Evolutionary conservation across 2,329 filamentous ascomycete species (phyloP).

Genomic region (Pseudogymnoascus sp.): DNA sequence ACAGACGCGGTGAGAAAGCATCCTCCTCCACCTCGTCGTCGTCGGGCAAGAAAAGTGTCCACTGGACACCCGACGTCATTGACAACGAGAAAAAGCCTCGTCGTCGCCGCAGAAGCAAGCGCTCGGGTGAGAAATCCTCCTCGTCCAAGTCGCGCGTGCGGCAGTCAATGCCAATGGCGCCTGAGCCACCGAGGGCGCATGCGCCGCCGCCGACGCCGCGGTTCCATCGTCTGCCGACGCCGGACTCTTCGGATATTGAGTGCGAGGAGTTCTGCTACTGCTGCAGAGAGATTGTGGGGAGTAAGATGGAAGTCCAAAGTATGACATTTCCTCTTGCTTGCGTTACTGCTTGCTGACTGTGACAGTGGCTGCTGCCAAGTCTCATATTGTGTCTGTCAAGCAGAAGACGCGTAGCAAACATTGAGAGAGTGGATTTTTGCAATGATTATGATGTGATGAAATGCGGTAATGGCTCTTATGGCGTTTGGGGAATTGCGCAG

Average conservation of each 20-base stretch:
- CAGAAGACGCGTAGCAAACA: neutral
- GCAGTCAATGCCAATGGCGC: conserved; percentile 8
- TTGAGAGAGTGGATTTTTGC: neutral
- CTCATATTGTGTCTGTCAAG: conserved; percentile 14
- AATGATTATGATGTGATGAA: neutral
- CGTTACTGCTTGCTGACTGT: conserved; percentile 12
- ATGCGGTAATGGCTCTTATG: neutral
- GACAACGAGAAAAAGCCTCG: conserved; percentile 13
- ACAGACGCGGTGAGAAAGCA: neutral
- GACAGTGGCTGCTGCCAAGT: conserved; percentile 17
- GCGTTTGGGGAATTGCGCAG: neutral
- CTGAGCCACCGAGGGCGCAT: conserved; percentile 13
- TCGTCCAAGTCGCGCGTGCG: neutral
- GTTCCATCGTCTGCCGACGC: conserved; percentile 19
- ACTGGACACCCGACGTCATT: conserved; percentile 16
- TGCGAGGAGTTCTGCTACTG: conserved; percentile 14
- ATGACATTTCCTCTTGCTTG: conserved; percentile 1
- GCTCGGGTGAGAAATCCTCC: neutral
- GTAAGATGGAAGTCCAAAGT: neutral
- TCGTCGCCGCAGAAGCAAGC: neutral
- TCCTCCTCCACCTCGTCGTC: neutral
- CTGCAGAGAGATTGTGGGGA: neutral
- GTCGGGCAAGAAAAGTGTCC: conserved; percentile 16
- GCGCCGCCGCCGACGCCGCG: conserved; percentile 20
- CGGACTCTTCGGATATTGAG: conserved; percentile 18